phyloP scores from a whole-genome alignment of 345 rosid species.

The Streptanthus diversifolius region DNA sequence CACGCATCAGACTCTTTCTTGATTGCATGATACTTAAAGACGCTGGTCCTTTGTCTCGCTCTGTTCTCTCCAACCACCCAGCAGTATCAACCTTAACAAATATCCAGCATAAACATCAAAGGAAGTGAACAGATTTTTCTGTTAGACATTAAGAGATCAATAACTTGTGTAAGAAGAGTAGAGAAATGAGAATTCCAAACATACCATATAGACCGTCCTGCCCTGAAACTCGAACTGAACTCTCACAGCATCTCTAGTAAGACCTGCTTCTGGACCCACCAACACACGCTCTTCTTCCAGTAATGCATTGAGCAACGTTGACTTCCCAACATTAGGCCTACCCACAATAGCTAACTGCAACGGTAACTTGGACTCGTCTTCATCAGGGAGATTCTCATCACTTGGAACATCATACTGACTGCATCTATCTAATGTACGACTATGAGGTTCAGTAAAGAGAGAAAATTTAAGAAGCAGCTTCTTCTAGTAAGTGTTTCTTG shows the following conservation, averaged over 20 bases:
- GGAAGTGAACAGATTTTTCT: background rate
- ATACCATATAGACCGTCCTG: conserved; percentile 79
- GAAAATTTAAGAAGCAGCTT: background rate
- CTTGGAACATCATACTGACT: conserved; percentile 31
- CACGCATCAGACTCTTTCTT: conserved; percentile 90
- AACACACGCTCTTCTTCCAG: conserved; percentile 92
- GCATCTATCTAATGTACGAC: conserved; percentile 33
- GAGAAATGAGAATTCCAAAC: background rate
- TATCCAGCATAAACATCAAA: conserved; percentile 5
- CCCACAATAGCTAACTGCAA: conserved; percentile 94
- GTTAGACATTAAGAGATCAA: background rate
- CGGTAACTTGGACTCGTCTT: conserved; percentile 73
- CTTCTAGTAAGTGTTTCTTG: background rate
- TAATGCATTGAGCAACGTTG: conserved; percentile 78
- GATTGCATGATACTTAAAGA: conserved; percentile 93
- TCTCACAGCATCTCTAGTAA: conserved; percentile 93
- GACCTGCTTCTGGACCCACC: conserved; percentile 97
- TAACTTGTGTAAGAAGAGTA: background rate
- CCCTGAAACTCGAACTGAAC: conserved; percentile 76
- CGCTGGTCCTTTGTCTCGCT: conserved; percentile 81
- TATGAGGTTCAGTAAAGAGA: conserved; percentile 24
- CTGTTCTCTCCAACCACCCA: conserved; percentile 93
- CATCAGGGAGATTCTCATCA: conserved; percentile 39
- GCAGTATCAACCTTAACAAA: conserved; percentile 83
- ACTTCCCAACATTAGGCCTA: conserved; percentile 93